phyloP scores from a whole-genome alignment of 192 early-diverging fungal species.

The Cladochytrium replicatum region DNA sequence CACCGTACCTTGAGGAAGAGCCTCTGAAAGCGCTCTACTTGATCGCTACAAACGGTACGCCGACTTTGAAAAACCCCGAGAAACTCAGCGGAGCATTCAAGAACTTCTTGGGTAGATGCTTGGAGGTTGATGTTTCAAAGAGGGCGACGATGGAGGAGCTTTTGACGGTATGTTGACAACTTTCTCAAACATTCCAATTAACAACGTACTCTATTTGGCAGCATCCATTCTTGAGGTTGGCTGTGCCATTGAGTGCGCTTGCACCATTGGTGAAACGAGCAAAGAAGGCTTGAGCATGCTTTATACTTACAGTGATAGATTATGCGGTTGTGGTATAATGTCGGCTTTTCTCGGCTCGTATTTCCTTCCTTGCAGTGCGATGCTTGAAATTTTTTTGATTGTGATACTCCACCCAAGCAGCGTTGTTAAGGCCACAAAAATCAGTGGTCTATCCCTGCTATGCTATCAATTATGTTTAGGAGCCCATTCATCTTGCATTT shows the following conservation, averaged over 20 bases:
- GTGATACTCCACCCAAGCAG: no score
- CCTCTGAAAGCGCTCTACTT: slow-evolving; percentile 41
- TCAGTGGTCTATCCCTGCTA: no score
- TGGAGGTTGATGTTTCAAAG: slow-evolving; percentile 68
- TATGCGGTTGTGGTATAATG: no score
- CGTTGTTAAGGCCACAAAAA: no score
- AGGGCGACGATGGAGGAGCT: slow-evolving; percentile 63
- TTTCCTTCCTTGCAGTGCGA: no score
- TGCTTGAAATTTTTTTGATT: no score
- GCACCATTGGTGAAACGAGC: slow-evolving; percentile 63
- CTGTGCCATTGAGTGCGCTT: slow-evolving; percentile 64
- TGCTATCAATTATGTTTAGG: no score
- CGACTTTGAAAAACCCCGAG: slow-evolving; percentile 64
- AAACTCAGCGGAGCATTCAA: slow-evolving; percentile 60
- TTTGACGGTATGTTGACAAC: slow-evolving; percentile 38
- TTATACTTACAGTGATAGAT: no score
- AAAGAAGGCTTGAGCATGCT: no score
- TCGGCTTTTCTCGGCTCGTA: no score
- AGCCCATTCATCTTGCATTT: no score
- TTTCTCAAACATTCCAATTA: no score
- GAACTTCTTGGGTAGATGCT: slow-evolving; percentile 76
- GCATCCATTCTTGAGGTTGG: slow-evolving; percentile 79
- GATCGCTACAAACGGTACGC: slow-evolving; percentile 69
- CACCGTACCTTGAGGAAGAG: slow-evolving; percentile 76
- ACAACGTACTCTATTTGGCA: slow-evolving; percentile 23